Evolutionary conservation across 176 grass and related monocot species (phyloP), one percentile per base, ranked within the genome.

Genomic region (Carex scoparia): DNA sequence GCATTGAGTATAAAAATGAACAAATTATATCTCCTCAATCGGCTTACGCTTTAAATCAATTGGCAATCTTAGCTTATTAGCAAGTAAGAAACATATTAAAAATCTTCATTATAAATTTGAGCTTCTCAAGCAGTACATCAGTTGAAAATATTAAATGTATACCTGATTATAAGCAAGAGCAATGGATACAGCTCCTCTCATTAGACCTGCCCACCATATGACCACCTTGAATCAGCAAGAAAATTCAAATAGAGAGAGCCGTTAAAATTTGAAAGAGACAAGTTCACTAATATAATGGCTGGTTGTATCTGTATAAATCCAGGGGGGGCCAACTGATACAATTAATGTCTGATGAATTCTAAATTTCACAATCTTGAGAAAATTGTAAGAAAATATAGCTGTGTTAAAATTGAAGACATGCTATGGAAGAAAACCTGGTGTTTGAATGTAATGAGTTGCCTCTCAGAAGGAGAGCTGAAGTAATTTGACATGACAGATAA

Each of bases 181-280:
- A 53, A 97, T 86, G n/a, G 90, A 97, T 82, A 94, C 92, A 16
- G 92, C 90, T 0, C 92, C 89, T 88, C 94, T 92, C 90, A 94
- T 97, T 68, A 97, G 90, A 79, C 92, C 94, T 71, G 89, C 94
- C 94, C 92, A 97, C 94, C 94, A 97, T 65, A 97, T 94, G 23
- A 97, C 89, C 3, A 91, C 73, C 92, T 97, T 86, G 4, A 35
- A 57, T 44, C 72, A 67, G 65, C 37, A 83, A 57, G 69, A 72
- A 55, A 74, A 57, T 79, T 70, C 0, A 16, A 70, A 69, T 5
- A 33, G 51, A 56, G 12, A 77, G 49, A 57, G 4, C 51, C 7
- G 28, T 79, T 58, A 58, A 32, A 78, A 58, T 57, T 33, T 78
- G 51, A 6, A 57, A 15, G 74, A 57, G 74, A 28, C 12, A 78